Evolutionary conservation across 129 eudicot species (phyloP).

Genomic region (Ambrosia trifida): DNA sequence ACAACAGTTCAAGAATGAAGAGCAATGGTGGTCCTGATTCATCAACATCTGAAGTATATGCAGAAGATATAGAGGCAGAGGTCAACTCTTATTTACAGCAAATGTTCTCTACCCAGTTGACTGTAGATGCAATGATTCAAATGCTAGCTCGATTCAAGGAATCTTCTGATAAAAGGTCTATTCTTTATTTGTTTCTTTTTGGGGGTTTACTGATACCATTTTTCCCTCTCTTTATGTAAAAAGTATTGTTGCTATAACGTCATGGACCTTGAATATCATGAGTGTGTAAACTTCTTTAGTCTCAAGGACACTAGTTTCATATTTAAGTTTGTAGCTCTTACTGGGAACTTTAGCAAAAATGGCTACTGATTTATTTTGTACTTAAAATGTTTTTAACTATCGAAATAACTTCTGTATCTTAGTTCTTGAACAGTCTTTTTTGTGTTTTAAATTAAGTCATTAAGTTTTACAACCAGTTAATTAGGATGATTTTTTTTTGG

Average conservation of each 20-base stretch:
- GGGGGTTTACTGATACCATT: background rate
- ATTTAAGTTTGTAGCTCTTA: background rate
- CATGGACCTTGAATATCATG: background rate
- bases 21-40: conserved; percentile 53
- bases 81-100: conserved; percentile 84
- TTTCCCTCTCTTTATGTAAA: background rate
- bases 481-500: too few species aligned
- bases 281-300: background rate
- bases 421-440: too few species aligned
- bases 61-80: conserved; percentile 81
- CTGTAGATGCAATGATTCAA: conserved; percentile 70
- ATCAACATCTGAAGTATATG: conserved; percentile 58
- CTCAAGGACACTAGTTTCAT: background rate
- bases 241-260: background rate
- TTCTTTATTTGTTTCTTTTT: background rate
- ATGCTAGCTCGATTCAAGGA: conserved; percentile 82
- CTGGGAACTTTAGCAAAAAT: background rate
- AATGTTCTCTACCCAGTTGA: conserved; percentile 77
- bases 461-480: too few species aligned
- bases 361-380: background rate
- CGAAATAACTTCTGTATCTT: background rate
- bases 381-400: background rate
- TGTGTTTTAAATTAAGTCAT: too few species aligned
- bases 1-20: conserved; percentile 47
- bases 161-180: conserved; percentile 72